phyloP scores from a whole-genome alignment of 225 moss, liverwort and hornwort species.

The Polytrichum formosum region DNA sequence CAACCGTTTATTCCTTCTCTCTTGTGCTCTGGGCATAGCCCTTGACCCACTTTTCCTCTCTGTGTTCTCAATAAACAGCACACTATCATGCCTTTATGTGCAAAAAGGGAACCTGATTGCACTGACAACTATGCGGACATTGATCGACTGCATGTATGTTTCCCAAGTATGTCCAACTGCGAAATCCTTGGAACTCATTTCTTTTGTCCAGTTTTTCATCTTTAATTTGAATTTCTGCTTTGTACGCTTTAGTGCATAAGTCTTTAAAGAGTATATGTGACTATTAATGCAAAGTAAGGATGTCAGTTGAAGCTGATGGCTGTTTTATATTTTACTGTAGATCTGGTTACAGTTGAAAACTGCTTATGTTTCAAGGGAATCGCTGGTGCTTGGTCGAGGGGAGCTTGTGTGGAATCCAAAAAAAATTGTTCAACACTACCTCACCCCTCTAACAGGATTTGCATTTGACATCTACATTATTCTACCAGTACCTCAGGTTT shows the following conservation, averaged over 20 bases:
- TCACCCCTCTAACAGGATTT: constrained; percentile 42
- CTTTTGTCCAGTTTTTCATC: not conserved
- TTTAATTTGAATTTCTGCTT: not conserved
- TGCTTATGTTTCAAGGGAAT: constrained; percentile 53
- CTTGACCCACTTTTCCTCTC: constrained; percentile 62
- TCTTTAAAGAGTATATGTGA: not conserved
- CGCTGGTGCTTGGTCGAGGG: constrained; percentile 48
- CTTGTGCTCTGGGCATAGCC: constrained; percentile 50
- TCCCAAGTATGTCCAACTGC: constrained; percentile 11
- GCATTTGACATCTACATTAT: constrained; percentile 58
- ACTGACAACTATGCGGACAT: constrained; percentile 30
- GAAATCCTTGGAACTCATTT: not conserved
- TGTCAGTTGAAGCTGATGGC: not conserved
- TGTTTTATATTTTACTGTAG: constrained; percentile 15
- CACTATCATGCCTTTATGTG: constrained; percentile 51
- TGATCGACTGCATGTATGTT: constrained; percentile 50
- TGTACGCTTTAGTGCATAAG: not conserved
- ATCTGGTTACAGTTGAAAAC: constrained; percentile 62
- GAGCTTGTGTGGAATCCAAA: constrained; percentile 70
- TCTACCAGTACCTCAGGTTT: constrained; percentile 60
- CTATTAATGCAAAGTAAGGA: not conserved
- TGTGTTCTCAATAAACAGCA: constrained; percentile 35
- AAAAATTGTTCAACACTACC: constrained; percentile 49
- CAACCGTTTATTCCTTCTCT: constrained; percentile 53
- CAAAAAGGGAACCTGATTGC: constrained; percentile 32